Base-by-base conservation (phyloP, 345 rosid species). In the Arabis hirsuta region DNA sequence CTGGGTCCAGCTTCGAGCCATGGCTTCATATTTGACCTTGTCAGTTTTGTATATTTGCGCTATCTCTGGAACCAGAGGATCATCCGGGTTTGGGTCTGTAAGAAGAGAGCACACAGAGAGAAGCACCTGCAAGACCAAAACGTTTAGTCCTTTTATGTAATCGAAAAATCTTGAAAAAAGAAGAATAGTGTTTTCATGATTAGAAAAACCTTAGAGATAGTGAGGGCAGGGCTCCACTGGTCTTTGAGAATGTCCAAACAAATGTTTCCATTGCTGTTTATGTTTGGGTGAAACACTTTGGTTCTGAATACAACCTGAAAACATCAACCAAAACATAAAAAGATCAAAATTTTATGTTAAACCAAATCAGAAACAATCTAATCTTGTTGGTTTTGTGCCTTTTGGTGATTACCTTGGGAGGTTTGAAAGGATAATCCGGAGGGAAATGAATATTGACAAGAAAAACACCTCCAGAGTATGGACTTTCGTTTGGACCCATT, bases 211-310 rank as follows among this genome's bases (percentile, higher is more conserved):
- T 87, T 87, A 13, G 87, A 87, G 27, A 84, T 81, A 71, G 91
- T 86, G 34, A 86, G 91, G 12, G 88, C 91, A 56, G 87, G 91
- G 67, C 91, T 87, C 91, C 91, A 87, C 67, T 87, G 91, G 56
- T 87, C 87, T 69, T 84, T 87, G 52, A 87, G 86, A 69, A 83
- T 84, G 76, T 86, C 91, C 76, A 86, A 71, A 82, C 85, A 84
- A 29, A 86, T 86, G 67, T 77, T 87, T 26, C 91, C 91, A 46
- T 83, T 87, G 68, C 80, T 83, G 50, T 84, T 84, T 45, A 86
- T 83, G 79, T 86, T 86, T 7, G 91, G 91, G 77, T 84, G 91
- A 72, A 81, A 86, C 12, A 86, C 90, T 77, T 80, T 86, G 42
- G 90, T 84, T 79, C 81, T 80, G 66, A 86, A 86, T 14, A 82